A percentile compares a stretch with the other conserved stretches of the same genome.
phyloP scores from a whole-genome alignment of 2,329 filamentous ascomycete species.

The Penicillium sp. region DNA sequence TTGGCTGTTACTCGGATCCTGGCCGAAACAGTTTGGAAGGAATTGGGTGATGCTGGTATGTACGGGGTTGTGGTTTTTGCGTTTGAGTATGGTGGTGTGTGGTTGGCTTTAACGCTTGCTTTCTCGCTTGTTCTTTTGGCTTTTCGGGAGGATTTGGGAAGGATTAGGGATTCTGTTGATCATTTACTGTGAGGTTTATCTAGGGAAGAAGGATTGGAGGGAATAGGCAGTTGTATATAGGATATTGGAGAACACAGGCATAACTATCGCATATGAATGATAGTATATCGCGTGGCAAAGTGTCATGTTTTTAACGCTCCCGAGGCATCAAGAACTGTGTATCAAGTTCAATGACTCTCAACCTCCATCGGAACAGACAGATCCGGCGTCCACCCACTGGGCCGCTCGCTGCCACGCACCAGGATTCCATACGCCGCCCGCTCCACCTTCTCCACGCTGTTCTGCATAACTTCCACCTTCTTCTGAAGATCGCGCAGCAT shows the following conservation, averaged over 20 bases:
- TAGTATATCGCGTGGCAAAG: no score
- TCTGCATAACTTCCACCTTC: conserved; percentile 81
- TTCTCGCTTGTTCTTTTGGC: neutral
- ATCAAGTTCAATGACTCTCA: conserved; percentile 32
- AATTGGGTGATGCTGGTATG: neutral
- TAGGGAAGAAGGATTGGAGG: no score
- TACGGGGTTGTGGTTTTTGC: neutral
- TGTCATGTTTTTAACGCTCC: neutral
- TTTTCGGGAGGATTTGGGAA: neutral
- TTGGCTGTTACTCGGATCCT: neutral
- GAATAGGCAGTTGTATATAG: no score
- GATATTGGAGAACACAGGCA: no score
- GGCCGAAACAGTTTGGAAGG: neutral
- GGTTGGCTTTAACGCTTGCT: neutral
- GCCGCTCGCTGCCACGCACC: conserved; percentile 80
- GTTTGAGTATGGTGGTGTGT: neutral
- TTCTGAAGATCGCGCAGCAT: conserved; percentile 62
- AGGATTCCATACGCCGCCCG: conserved; percentile 79
- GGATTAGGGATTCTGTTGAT: neutral
- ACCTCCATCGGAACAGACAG: conserved; percentile 45
- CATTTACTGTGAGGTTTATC: neutral
- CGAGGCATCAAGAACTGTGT: neutral
- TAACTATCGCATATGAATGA: no score
- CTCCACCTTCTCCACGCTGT: conserved; percentile 92
- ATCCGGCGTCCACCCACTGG: conserved; percentile 88